phyloP scores from a whole-genome alignment of 2,329 filamentous ascomycete genomes.

The Aulographum hederae region DNA sequence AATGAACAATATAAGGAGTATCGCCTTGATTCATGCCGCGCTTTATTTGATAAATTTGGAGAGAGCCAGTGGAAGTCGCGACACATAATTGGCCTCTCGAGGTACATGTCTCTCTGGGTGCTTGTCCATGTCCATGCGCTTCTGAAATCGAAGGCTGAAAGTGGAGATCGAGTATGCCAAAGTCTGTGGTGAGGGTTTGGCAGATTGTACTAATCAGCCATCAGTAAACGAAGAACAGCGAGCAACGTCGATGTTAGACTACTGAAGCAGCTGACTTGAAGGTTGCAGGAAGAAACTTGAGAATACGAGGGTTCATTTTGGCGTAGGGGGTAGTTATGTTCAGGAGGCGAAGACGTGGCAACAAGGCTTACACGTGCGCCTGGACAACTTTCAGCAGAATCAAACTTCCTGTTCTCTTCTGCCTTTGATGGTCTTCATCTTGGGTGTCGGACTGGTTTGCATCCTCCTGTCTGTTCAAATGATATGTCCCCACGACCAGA shows the following conservation, averaged over 20 bases:
- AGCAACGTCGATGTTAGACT: slow-evolving; percentile 2
- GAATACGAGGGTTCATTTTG: slow-evolving; percentile 53
- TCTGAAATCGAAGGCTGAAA: slow-evolving; percentile 39
- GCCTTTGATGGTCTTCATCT: slow-evolving; percentile 14
- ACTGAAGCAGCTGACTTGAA: slow-evolving; percentile 8
- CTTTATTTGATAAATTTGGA: slow-evolving; percentile 39
- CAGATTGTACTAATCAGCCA: slow-evolving; percentile 30
- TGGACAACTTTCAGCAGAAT: slow-evolving; percentile 4
- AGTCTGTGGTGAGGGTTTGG: slow-evolving; percentile 44
- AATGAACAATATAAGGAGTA: slow-evolving; percentile 6
- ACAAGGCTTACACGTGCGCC: neutral
- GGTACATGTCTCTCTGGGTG: too few relatives aligned
- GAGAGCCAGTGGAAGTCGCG: slow-evolving; percentile 57
- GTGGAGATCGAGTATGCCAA: slow-evolving; percentile 69
- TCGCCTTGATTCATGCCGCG: slow-evolving; percentile 16
- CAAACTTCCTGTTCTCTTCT: slow-evolving; percentile 10
- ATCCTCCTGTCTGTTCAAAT: too few relatives aligned
- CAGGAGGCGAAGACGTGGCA: slow-evolving; percentile 2
- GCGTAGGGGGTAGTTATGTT: slow-evolving; percentile 37
- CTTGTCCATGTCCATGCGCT: too few relatives aligned
- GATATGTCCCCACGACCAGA: slow-evolving; percentile 74
- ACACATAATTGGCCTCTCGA: slow-evolving; percentile 41
- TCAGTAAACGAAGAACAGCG: neutral
- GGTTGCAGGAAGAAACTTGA: slow-evolving; percentile 35
- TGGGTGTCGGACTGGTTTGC: too few relatives aligned